Base-by-base conservation (phyloP, 2,329 filamentous ascomycete genomes). In the Aspergillus sojae region DNA sequence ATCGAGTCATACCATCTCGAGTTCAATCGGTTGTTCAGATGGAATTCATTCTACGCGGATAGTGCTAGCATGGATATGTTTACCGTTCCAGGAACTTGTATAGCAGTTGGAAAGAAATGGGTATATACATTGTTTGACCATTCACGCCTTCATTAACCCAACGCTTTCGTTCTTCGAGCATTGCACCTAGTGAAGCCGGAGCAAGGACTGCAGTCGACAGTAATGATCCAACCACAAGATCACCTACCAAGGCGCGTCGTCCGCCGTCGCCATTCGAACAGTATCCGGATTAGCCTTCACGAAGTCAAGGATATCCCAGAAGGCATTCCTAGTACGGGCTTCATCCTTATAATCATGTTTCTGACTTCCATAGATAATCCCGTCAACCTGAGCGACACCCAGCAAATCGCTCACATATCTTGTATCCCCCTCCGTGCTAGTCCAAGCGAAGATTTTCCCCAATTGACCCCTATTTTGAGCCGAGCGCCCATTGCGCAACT, bases 251-350 rank as follows among this genome's bases (percentile, higher is more conserved):
- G 62, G 62, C 1, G n/a, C 19, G 54, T 67, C 65, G 30, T 41
- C 26, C 21, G 19, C 34, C 10, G 61, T 67, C 19, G 65, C 65
- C 65, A 67, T 67, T 2, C 63, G 58, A 34, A 39, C 48, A 16
- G 53, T 41, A 39, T 58, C 56, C 23, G 52, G 26, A 56, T 67
- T 46, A 1, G 23, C 55, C 14, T 57, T 54, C 19, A 70, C 67
- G 30, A 46, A 66, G 26, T 45, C 43, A 11, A 50, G 50, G 28
- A 71, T 65, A 54, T 63, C 58, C 23, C 52, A 14, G 11, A 43
- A 52, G 16, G 62, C 62, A 30, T 39, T 41, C 32, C 21, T 57
- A 6, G 56, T 34, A 4, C 16, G 41, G 16, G 19, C 28, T n/a
- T 61, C 52, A 36, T 63, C 58, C 28, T 28, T 43, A 21, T 63